Evolutionary conservation across 2,329 filamentous ascomycete genomes (phyloP).

Genomic region (Didymella glomerata): DNA sequence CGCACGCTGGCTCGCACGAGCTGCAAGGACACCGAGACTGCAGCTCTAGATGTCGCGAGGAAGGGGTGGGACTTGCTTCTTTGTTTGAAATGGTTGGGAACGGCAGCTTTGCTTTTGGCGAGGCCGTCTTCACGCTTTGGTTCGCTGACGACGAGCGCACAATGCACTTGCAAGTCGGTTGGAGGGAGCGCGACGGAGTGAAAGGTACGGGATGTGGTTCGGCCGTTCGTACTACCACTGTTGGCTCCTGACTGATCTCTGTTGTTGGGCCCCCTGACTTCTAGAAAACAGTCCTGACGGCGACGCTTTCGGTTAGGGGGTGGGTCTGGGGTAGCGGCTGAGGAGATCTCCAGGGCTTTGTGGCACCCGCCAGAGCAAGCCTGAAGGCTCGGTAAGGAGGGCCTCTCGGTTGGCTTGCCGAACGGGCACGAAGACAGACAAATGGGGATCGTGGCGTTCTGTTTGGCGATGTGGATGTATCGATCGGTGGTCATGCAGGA

Average conservation of each 20-base stretch:
- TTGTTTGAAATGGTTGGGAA: constrained; percentile 18
- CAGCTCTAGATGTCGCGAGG: not conserved
- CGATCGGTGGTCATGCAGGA: constrained; percentile 4
- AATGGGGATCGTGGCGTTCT: constrained; percentile 15
- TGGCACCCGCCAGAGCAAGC: constrained; percentile 18
- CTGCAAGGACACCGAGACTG: not conserved
- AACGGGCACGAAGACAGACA: constrained; percentile 16
- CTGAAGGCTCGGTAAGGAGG: constrained; percentile 11
- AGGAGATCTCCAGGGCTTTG: constrained; percentile 12
- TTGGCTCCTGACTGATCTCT: not conserved
- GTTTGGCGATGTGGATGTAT: constrained; percentile 2
- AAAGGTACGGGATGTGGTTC: not conserved
- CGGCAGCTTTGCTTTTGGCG: constrained; percentile 15
- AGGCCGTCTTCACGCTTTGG: constrained; percentile 2
- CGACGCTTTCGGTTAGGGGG: constrained; percentile 16
- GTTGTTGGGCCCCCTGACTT: constrained; percentile 10
- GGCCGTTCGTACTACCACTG: not conserved
- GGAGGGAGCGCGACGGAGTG: constrained; percentile 1
- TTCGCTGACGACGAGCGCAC: constrained; percentile 9
- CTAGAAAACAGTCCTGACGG: not conserved
- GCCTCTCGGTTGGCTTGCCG: constrained; percentile 24
- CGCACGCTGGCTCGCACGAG: not conserved
- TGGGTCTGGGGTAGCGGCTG: constrained; percentile 25
- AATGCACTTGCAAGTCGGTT: not conserved
- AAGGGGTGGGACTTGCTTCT: constrained; percentile 2